Evolutionary conservation across 768 basidiomycete species (phyloP).

Genomic region (Trichaptum fuscoviolaceum): DNA sequence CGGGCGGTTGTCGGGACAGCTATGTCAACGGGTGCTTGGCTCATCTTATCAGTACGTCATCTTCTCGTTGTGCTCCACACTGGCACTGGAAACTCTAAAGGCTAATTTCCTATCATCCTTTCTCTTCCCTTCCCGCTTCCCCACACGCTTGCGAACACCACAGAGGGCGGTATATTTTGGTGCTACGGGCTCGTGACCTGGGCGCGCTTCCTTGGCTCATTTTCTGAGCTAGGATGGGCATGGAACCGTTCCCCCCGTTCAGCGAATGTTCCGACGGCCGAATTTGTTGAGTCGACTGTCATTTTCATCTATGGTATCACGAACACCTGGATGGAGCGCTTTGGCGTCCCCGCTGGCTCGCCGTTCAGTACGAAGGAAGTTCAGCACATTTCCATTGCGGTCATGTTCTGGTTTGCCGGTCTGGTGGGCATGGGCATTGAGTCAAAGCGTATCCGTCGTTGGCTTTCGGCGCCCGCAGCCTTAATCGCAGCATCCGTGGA

Average conservation of each 20-base stretch:
- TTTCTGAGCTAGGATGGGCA: slow-evolving; percentile 86
- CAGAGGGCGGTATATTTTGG: slow-evolving; percentile 92
- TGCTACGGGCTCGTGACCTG: slow-evolving; percentile 85
- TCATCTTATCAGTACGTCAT: slow-evolving; percentile 78
- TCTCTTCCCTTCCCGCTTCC: background rate
- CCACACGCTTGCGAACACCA: background rate
- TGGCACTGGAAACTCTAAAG: background rate
- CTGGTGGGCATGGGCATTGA: slow-evolving; percentile 87
- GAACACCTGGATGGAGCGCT: slow-evolving; percentile 97
- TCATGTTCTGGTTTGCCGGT: slow-evolving; percentile 96
- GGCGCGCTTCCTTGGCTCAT: slow-evolving; percentile 91
- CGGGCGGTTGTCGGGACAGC: slow-evolving; percentile 77
- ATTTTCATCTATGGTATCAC: slow-evolving; percentile 88
- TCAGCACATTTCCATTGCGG: slow-evolving; percentile 91
- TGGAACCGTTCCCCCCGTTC: slow-evolving; percentile 72
- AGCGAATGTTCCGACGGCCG: slow-evolving; percentile 51
- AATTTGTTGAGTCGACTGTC: slow-evolving; percentile 71
- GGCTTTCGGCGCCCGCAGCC: slow-evolving; percentile 59
- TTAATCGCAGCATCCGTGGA: slow-evolving; percentile 27
- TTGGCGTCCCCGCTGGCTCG: slow-evolving; percentile 74
- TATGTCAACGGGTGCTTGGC: slow-evolving; percentile 83
- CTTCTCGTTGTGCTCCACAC: background rate
- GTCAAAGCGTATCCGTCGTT: slow-evolving; percentile 63
- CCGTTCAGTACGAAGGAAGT: slow-evolving; percentile 89
- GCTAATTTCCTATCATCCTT: background rate